phyloP scores from a whole-genome alignment of 2,329 filamentous ascomycete genomes.

The Epichloe brachyelytri region DNA sequence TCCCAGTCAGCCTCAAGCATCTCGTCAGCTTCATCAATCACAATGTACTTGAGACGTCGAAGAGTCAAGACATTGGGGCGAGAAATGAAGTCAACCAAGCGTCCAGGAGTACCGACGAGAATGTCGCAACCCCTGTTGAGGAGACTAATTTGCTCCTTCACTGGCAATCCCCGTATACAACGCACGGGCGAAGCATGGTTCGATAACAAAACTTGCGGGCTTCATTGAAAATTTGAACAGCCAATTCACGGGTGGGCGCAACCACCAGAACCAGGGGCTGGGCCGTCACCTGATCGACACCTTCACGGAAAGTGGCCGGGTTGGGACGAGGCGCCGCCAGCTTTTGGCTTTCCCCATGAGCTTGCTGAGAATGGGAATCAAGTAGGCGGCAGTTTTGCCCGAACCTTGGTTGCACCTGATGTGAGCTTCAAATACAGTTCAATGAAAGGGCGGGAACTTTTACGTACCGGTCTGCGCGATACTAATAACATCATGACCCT shows the following conservation, averaged over 20 bases:
- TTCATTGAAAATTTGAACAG: conserved; percentile 91
- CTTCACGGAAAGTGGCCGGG: conserved; percentile 38
- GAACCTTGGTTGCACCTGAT: conserved; percentile 47
- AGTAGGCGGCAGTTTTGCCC: conserved; percentile 87
- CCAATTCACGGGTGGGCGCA: conserved; percentile 77
- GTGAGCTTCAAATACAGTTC: neutral
- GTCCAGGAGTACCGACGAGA: conserved; percentile 76
- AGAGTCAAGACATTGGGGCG: conserved; percentile 57
- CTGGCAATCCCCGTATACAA: conserved; percentile 76
- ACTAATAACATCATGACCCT: conserved; percentile 71
- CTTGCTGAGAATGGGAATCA: conserved; percentile 78
- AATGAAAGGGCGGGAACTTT: neutral
- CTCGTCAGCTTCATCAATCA: conserved; percentile 94
- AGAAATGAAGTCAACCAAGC: conserved; percentile 72
- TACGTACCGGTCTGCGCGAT: conserved; percentile 80
- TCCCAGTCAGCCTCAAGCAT: conserved; percentile 74
- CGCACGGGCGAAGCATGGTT: conserved; percentile 84
- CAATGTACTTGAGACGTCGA: conserved; percentile 61
- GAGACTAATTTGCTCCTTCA: conserved; percentile 56
- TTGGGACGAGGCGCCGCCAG: conserved; percentile 67
- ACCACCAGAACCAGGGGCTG: conserved; percentile 84
- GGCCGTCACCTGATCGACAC: conserved; percentile 44
- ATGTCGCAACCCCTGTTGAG: conserved; percentile 79
- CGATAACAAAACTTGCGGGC: conserved; percentile 87
- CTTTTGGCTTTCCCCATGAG: conserved; percentile 95